These are phyloP conservation scores for Rhynchosporium agropyri DNA, from an alignment of 2,329 filamentous ascomycete genomes.

Conservation along the genomic window DNA sequence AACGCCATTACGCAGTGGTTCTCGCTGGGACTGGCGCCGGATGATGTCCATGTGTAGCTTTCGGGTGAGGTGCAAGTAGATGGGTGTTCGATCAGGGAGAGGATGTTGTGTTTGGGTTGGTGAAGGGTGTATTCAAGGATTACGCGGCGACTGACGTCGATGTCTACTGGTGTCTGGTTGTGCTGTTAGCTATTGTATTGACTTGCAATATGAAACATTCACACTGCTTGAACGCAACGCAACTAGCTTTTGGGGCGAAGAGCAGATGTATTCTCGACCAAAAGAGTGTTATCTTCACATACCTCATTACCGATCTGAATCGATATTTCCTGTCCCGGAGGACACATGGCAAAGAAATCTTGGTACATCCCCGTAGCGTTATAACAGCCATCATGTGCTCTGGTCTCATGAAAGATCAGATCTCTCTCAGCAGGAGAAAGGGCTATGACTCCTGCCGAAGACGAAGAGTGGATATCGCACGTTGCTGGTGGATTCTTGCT, in stretches of 20 bases:
- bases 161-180: not conserved
- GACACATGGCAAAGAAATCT: slow-evolving; percentile 14
- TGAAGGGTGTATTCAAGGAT: slow-evolving; percentile 12
- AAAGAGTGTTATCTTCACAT: not conserved
- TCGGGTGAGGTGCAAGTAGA: not conserved
- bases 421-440: slow-evolving; percentile 18
- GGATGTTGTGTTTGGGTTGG: slow-evolving; percentile 6
- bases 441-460: not conserved
- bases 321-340: slow-evolving; percentile 8
- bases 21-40: not conserved
- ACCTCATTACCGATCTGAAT: slow-evolving; percentile 15
- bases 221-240: too few relatives aligned
- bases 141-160: not conserved
- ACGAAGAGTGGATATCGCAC: not conserved
- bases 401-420: slow-evolving; percentile 17
- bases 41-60: not conserved
- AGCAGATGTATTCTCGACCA: not conserved
- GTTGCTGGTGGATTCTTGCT: not conserved
- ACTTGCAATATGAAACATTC: not conserved
- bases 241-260: too few relatives aligned
- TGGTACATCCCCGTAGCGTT: slow-evolving; percentile 16
- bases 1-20: slow-evolving; percentile 13
- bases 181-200: not conserved
- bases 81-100: not conserved
- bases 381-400: slow-evolving; percentile 18